Evolutionary conservation across 179 eudicot genomes (phyloP), one percentile per base, ranked within the genome.

Genomic region (Monotropa hypopitys): DNA sequence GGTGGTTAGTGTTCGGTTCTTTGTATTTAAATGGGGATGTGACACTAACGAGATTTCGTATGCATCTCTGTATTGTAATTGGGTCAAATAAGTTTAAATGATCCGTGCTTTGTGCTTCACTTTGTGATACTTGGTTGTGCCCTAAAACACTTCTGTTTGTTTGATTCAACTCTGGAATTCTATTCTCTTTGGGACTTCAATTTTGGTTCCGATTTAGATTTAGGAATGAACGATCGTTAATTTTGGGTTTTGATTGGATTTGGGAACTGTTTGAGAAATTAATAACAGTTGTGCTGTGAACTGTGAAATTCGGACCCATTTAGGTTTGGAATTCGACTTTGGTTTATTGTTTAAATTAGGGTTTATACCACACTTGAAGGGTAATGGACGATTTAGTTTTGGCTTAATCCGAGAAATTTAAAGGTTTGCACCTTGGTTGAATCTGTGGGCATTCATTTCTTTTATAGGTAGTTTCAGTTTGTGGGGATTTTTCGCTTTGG

Each of bases 401-500:
- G 57, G 57, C 18, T 47, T 57, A 5, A 62, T 28, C 21, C 1
- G 20, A 63, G 70, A 4, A 26, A 18, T 46, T 33, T 26, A 26
- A 26, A 65, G 40, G 62, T 16, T 18, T 46, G 28, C 30, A 33
- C n/a, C 45, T 47, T 76, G 33, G 42, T 49, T 76, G 72, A 46
- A 16, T 65, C 65, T 65, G 47, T 76, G 61, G 72, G 47, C 15
- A 62, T 75, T 75, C 54, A 20, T 32, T 76, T 46, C 40, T 75
- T 45, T 26, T 20, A 0, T 9, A 61, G 70, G 13, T 63, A 38
- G 70, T 61, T 62, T 45, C 78, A 18, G 7, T 65, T 43, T 12
- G 32, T 5, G 45, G 46, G 33, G 20, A 63, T 43, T 75, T 32
- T 20, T 3, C 47, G 12, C 47, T 63, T 63, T n/a, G 59, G 26